Conservation (phyloP, 768 basidiomycete species). For the Kwoniella sp. region DNA sequence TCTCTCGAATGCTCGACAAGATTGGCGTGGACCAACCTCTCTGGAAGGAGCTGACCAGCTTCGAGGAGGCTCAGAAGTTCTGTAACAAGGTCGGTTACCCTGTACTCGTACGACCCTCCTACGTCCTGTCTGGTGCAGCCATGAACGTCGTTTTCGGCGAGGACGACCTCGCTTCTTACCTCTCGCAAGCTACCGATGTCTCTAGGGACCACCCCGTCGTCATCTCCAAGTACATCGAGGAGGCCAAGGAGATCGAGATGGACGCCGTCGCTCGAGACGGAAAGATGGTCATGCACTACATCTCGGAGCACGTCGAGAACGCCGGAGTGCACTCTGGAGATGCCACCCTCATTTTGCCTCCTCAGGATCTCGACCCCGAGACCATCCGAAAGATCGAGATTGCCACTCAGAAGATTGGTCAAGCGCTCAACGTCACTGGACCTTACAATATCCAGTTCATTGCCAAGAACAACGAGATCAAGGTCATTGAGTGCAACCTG, state of each 20-base stretch:
- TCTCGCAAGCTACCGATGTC: constrained; percentile 91
- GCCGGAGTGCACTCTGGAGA: constrained; percentile 99
- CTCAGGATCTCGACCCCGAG: constrained; percentile 94
- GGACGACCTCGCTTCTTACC: constrained; percentile 84
- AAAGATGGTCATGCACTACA: constrained; percentile 98
- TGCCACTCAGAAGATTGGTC: constrained; percentile 94
- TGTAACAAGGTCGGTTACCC: constrained; percentile 92
- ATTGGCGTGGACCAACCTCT: constrained; percentile 97
- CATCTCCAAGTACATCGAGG: constrained; percentile 98
- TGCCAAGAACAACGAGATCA: constrained; percentile 99
- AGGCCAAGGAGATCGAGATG: constrained; percentile 99
- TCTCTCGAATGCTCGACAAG: constrained; percentile 93
- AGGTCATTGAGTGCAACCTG: constrained; percentile 98
- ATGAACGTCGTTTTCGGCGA: constrained; percentile 98
- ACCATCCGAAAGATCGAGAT: constrained; percentile 95
- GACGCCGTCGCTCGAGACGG: constrained; percentile 96
- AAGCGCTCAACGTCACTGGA: constrained; percentile 94
- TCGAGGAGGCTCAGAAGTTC: constrained; percentile 80
- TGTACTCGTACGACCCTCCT: constrained; percentile 93
- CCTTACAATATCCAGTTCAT: constrained; percentile 99
- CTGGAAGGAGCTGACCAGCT: constrained; percentile 94
- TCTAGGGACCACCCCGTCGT: constrained; percentile 96
- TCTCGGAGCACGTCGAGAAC: constrained; percentile 98
- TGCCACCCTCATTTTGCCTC: constrained; percentile 94
- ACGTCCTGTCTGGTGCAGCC: constrained; percentile 97